A percentile compares a stretch with the other conserved stretches of the same genome.
phyloP scores from a whole-genome alignment of 805 yeast species.

The Yarrowia sp. region DNA sequence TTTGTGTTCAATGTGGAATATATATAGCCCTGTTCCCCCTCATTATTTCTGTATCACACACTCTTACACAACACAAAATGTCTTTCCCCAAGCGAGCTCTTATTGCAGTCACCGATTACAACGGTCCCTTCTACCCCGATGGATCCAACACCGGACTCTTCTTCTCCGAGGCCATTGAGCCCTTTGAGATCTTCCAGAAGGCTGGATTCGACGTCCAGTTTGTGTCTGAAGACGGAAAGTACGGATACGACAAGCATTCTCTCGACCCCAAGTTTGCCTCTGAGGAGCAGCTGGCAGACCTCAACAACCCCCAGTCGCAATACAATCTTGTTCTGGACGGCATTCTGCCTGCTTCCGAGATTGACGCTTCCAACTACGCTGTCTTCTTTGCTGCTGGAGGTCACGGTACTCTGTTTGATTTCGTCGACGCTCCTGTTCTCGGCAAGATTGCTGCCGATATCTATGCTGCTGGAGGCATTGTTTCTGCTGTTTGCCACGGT shows the following conservation, averaged over 20 bases:
- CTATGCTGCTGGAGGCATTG: slow-evolving; percentile 53
- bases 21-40: neutral
- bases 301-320: slow-evolving; percentile 43
- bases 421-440: slow-evolving; percentile 50
- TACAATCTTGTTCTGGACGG: slow-evolving; percentile 43
- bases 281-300: slow-evolving; percentile 47
- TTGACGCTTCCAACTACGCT: slow-evolving; percentile 48
- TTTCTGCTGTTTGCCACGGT: slow-evolving; percentile 68
- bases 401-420: slow-evolving; percentile 61
- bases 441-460: slow-evolving; percentile 49
- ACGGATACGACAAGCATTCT: slow-evolving; percentile 60
- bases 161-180: slow-evolving; percentile 59
- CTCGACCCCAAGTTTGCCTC: slow-evolving; percentile 42
- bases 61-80: neutral
- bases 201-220: slow-evolving; percentile 55
- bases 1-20: neutral
- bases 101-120: slow-evolving; percentile 31
- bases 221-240: slow-evolving; percentile 58
- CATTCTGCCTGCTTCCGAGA: slow-evolving; percentile 31
- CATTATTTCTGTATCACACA: neutral
- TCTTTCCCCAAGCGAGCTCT: slow-evolving; percentile 28
- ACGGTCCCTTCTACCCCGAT: slow-evolving; percentile 50
- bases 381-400: slow-evolving; percentile 66
- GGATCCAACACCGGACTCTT: slow-evolving; percentile 63
- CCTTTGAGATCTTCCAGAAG: slow-evolving; percentile 48